Evolutionary conservation across 179 eudicot species (phyloP).

Genomic region (Amaranthus tricolor): DNA sequence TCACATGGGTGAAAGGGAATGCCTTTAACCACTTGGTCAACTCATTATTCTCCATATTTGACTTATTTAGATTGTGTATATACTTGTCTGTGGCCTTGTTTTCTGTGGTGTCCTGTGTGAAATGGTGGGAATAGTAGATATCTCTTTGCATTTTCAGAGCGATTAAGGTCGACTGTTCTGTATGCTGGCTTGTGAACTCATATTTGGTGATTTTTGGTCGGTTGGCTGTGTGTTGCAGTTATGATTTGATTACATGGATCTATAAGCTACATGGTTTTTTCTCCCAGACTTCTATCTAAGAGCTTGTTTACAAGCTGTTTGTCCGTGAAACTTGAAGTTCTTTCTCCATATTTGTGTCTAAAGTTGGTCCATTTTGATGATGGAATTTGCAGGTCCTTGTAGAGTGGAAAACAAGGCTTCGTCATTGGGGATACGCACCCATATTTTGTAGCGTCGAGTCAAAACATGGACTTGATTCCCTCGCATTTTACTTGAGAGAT

Average conservation of each 20-base stretch:
- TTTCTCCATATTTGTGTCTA: not conserved
- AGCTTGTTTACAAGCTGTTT: not conserved
- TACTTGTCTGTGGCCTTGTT: not conserved
- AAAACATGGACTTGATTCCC: constrained; percentile 68
- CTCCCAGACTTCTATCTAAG: too few relatives aligned
- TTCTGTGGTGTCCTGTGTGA: not conserved
- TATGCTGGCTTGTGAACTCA: not conserved
- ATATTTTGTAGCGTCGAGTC: constrained; percentile 82
- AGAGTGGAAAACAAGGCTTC: constrained; percentile 78
- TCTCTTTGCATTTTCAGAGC: not conserved
- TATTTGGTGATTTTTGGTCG: not conserved
- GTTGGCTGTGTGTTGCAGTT: not conserved
- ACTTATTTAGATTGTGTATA: not conserved
- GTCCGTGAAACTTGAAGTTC: not conserved
- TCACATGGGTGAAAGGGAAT: too few relatives aligned
- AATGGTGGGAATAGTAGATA: not conserved
- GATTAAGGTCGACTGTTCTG: not conserved
- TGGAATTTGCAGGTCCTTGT: constrained; percentile 45
- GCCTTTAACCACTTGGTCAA: too few relatives aligned
- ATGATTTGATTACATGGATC: not conserved
- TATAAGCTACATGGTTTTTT: not conserved
- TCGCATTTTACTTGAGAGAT: constrained; percentile 61
- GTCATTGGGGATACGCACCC: constrained; percentile 80
- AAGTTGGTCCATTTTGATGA: not conserved
- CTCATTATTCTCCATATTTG: too few relatives aligned